phyloP scores from a whole-genome alignment of 208 protist genomes.

The Phytomonas serpens region DNA sequence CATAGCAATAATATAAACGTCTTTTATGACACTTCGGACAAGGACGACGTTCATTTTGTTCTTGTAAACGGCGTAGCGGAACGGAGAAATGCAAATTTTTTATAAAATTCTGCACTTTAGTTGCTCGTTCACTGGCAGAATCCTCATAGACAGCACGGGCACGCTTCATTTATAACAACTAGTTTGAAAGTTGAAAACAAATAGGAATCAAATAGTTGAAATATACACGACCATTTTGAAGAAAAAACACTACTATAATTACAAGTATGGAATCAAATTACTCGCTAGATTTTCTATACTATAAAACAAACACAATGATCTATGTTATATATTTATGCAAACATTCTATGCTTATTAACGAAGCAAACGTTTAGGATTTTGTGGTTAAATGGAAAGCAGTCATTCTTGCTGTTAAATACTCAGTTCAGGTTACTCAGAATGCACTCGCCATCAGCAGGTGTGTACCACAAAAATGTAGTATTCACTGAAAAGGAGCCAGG shows the following conservation, averaged over 20 bases:
- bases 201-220: background rate
- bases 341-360: background rate
- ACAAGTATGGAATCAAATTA: background rate
- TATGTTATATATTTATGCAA: slow-evolving; percentile 8
- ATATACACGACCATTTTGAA: background rate
- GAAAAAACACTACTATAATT: background rate
- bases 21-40: slow-evolving; percentile 74
- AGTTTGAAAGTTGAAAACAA: background rate
- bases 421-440: slow-evolving; percentile 64
- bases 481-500: slow-evolving; percentile 73
- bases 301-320: background rate
- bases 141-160: slow-evolving; percentile 54
- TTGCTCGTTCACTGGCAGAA: slow-evolving; percentile 36
- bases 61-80: slow-evolving; percentile 47
- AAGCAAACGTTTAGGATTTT: background rate
- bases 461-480: slow-evolving; percentile 86
- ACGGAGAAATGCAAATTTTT: slow-evolving; percentile 55
- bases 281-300: background rate
- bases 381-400: background rate
- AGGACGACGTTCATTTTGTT: slow-evolving; percentile 46
- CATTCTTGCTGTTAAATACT: background rate
- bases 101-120: slow-evolving; percentile 65
- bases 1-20: slow-evolving; percentile 85
- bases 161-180: slow-evolving; percentile 46
- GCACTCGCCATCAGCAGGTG: slow-evolving; percentile 75